Base-by-base conservation (phyloP, 176 grass and related monocot species). In the Hsuehochloa calcarea region DNA sequence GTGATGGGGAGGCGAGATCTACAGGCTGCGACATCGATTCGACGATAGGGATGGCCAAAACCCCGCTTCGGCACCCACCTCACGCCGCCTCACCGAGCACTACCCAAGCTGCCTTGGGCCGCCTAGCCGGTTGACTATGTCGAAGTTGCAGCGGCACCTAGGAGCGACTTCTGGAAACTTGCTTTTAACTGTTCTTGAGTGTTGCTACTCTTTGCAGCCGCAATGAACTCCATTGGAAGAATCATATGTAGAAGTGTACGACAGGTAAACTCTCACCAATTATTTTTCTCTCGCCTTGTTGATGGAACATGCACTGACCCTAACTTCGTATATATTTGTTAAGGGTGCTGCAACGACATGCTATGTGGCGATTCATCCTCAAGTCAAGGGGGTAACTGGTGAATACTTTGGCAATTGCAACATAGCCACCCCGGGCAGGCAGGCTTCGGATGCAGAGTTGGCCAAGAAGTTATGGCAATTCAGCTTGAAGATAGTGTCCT, bases 311-410 rank as follows among this genome's bases (percentile, higher is more conserved):
- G 9, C 26, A 68, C 2, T 54, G 15, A 22, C 26, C 20, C 5
- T 39, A 50, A 74, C 22, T 59, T 59, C 9, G 22, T 23, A 59
- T 17, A 54, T 55, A 4, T 29, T 46, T 56, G 5, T 44, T 10
- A 39, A 95, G 91, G 95, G 95, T 70, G 93, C 93, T 66, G 95
- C 95, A 59, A 89, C 91, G 2, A 93, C 90, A 77, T 95, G 95
- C 80, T 95, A 98, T 34, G 87, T 95, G 37, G 92, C 87, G 8
- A 78, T 91, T 68, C 89, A 97, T 88, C 87, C 77, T 76, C 77
- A 75, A 23, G 34, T 76, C 40, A 29, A 68, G 25, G 88, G n/a
- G 72, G 74, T 77, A 22, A 72, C 43, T 54, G 88, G 83, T 12
- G 71, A 44, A 23, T 86, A 82, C 72, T 90, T 90, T 19, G 11